A percentile compares a stretch with the other conserved stretches of the same genome.
phyloP scores from a whole-genome alignment of 192 early-diverging fungal species.

The Rhizoclosmatium globosum region DNA sequence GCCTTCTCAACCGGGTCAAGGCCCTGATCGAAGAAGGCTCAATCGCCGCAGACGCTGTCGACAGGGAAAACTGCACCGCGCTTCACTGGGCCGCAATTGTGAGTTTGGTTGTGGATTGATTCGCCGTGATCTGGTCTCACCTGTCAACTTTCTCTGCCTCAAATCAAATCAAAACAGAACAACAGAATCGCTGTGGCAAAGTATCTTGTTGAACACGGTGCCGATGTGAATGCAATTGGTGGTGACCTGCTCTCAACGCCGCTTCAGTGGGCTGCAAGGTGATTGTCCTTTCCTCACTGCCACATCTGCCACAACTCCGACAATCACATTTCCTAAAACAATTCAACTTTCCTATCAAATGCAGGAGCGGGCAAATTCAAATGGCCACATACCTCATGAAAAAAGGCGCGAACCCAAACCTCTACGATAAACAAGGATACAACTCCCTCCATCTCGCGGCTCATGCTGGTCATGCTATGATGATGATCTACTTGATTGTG shows the following conservation, averaged over 20 bases:
- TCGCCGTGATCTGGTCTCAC: background rate
- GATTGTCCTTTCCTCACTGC: conserved; percentile 2
- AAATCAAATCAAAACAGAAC: conserved; percentile 45
- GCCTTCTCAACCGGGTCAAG: conserved; percentile 64
- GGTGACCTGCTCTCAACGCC: conserved; percentile 86
- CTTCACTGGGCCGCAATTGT: conserved; percentile 87
- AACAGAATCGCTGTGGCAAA: conserved; percentile 74
- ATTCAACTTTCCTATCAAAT: background rate
- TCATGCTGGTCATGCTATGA: conserved; percentile 81
- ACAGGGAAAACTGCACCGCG: conserved; percentile 75
- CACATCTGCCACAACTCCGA: background rate
- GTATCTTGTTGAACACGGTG: conserved; percentile 81
- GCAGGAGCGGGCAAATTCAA: conserved; percentile 75
- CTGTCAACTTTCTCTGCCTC: background rate
- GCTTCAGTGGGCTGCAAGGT: conserved; percentile 92
- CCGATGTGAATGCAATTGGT: conserved; percentile 76
- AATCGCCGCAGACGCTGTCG: conserved; percentile 59
- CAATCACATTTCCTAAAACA: background rate
- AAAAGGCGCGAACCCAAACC: conserved; percentile 76
- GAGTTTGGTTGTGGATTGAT: conserved; percentile 2
- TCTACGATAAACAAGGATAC: conserved; percentile 87
- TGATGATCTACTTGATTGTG: conserved; percentile 78
- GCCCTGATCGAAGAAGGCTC: conserved; percentile 66
- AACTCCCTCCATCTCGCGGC: conserved; percentile 89
- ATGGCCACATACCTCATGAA: conserved; percentile 77